These are phyloP conservation scores for Myxozyma sirexii DNA, from an alignment of 805 yeast species.

Conservation along the genomic window DNA sequence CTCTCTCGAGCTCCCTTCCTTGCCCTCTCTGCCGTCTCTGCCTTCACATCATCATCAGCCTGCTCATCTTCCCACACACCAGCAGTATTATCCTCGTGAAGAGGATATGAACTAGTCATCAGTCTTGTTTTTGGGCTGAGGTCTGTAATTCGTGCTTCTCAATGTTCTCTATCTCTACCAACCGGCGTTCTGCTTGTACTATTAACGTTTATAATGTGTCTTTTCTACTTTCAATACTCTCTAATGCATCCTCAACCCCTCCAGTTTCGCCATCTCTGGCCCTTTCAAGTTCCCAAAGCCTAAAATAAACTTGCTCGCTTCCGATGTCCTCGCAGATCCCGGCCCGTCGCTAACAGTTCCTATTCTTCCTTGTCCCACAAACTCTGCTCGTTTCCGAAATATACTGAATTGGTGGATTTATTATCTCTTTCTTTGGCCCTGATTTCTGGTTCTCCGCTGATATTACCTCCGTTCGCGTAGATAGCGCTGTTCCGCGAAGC, in stretches of 20 bases:
- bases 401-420: too few species aligned
- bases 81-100: slow-evolving; percentile 8
- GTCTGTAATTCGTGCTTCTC: background rate
- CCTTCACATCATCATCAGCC: background rate
- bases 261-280: background rate
- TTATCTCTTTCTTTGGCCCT: too few species aligned
- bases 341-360: background rate
- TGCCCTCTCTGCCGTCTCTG: background rate
- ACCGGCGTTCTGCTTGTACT: background rate
- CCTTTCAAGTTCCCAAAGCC: background rate
- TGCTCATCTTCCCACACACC: background rate
- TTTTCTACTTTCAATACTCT: background rate
- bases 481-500: too few species aligned
- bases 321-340: slow-evolving; percentile 1
- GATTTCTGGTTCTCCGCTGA: too few species aligned
- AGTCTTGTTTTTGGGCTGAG: background rate
- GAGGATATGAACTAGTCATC: background rate
- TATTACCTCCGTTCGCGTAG: too few species aligned
- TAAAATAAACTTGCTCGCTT: background rate
- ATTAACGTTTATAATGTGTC: background rate
- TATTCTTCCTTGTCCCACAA: background rate
- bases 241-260: background rate
- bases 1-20: background rate
- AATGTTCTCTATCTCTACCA: too few species aligned
- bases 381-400: too few species aligned